Evolutionary conservation across 2,329 filamentous ascomycete genomes (phyloP).

Genomic region (Metarhizium album): DNA sequence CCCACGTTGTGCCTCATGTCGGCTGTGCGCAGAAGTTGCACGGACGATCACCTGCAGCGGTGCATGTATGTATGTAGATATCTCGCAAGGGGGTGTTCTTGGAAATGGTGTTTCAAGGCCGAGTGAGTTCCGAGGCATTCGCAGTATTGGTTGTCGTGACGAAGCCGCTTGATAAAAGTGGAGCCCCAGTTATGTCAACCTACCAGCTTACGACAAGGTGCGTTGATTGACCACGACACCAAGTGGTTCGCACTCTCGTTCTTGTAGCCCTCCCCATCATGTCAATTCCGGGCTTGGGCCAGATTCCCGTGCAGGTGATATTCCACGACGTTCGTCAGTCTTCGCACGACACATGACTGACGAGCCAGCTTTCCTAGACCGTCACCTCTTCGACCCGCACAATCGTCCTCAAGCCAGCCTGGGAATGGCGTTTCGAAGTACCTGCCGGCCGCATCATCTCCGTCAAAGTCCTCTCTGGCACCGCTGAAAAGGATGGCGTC

Average conservation of each 20-base stretch:
- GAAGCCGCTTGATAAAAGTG: no score
- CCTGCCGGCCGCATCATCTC: conserved; percentile 34
- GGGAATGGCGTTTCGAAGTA: conserved; percentile 73
- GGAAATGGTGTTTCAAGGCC: no score
- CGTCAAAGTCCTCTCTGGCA: conserved; percentile 62
- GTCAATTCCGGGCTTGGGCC: conserved; percentile 66
- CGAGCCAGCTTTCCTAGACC: conserved; percentile 16
- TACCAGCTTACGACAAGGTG: no score
- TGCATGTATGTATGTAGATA: no score
- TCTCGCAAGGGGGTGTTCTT: no score
- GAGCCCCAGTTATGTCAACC: no score
- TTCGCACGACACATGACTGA: neutral
- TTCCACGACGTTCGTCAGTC: conserved; percentile 5
- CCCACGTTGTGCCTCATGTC: neutral
- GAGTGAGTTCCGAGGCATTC: no score
- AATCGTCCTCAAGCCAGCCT: conserved; percentile 47
- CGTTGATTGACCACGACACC: conserved; percentile 4
- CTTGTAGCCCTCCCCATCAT: conserved; percentile 37
- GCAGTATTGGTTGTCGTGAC: no score
- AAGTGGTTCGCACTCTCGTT: conserved; percentile 8
- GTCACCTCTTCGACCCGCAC: conserved; percentile 32
- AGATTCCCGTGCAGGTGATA: conserved; percentile 50
- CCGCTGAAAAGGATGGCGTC: conserved; percentile 88
- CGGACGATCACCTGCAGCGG: no score
- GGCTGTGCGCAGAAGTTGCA: neutral